Evolutionary conservation across 805 yeast genomes (phyloP), one percentile per base, ranked within the genome.

Genomic region (Wickerhamiella shivajii): DNA sequence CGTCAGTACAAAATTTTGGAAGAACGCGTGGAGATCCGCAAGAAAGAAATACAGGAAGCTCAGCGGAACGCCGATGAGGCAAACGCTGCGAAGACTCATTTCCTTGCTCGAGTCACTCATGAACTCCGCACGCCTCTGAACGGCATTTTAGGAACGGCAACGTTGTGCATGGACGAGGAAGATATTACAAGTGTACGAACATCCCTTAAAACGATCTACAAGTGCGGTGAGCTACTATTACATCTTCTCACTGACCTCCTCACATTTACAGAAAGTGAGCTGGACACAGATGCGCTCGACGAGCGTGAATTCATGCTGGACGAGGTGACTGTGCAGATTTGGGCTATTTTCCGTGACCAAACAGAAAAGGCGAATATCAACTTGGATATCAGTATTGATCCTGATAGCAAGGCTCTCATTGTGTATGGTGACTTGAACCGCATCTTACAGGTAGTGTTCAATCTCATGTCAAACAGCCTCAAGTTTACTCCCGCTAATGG

Each of bases 131-230:
- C 97, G 0, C 98, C 98, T 2, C 61, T 90, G 41, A 90, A 90
- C 53, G 98, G 98, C 51, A 90, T 90, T 26, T 60, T 90, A 35
- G 97, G 97, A 42, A 80, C 87, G 85, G 80, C 96, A 0, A 78
- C 93, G 2, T 77, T 87, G 37, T 85, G 94, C 5, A 73, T 84
- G 79, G 90, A 79, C 14, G 96, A 85, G 49, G 63, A 63, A 18
- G 63, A 64, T 4, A 55, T 61, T 10, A 24, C 34, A 2, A 71
- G 74, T 43, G 73, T 84, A 10, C 77, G 77, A 46, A 74, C 75
- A 31, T 75, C 85, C 12, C 59, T 85, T 45, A 78, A 77, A 41
- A 66, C 87, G 34, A 85, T 87, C 34, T 81, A 79, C 56, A 68
- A 93, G 49, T 77, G 92, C 18, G 98, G 98, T 24, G 97, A 90